phyloP scores from a whole-genome alignment of 78 protist genomes.

The Guillardia theta region DNA sequence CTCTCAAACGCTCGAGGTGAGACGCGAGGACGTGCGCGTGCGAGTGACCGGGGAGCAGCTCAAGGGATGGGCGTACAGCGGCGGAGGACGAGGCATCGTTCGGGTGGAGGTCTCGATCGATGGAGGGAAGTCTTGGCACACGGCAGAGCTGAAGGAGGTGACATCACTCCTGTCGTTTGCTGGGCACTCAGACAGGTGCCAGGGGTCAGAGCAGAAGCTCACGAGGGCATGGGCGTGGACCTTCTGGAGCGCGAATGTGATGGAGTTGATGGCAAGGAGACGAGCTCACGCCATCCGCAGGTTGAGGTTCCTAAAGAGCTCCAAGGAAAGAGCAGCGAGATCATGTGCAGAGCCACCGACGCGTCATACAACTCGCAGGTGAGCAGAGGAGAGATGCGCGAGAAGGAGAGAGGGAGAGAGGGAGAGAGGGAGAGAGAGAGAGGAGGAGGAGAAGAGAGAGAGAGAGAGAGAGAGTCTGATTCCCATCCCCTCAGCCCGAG shows the following conservation, averaged over 20 bases:
- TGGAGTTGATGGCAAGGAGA: background rate
- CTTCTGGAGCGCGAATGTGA: conserved; percentile 55
- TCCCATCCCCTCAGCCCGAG: conserved; percentile 64
- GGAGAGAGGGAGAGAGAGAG: background rate
- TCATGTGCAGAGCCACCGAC: conserved; percentile 53
- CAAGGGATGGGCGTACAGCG: conserved; percentile 53
- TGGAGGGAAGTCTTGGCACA: conserved; percentile 76
- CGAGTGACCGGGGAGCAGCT: too few species aligned
- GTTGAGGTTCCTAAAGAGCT: background rate
- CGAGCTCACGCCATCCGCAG: background rate
- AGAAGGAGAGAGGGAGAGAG: background rate
- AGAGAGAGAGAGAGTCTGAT: background rate
- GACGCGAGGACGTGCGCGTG: too few species aligned
- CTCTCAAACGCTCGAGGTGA: background rate
- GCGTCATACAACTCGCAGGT: conserved; percentile 63
- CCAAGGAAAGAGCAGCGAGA: background rate
- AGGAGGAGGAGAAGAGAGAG: background rate
- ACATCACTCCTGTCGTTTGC: background rate
- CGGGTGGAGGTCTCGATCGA: conserved; percentile 86
- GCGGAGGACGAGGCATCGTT: conserved; percentile 86
- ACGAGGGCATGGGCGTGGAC: conserved; percentile 84
- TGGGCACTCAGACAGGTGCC: background rate
- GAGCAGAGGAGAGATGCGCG: background rate
- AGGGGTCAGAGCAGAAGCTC: conserved; percentile 21
- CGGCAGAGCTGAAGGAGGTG: conserved; percentile 53